Base-by-base conservation (phyloP, 345 rosid species). In the Salix dunnii region DNA sequence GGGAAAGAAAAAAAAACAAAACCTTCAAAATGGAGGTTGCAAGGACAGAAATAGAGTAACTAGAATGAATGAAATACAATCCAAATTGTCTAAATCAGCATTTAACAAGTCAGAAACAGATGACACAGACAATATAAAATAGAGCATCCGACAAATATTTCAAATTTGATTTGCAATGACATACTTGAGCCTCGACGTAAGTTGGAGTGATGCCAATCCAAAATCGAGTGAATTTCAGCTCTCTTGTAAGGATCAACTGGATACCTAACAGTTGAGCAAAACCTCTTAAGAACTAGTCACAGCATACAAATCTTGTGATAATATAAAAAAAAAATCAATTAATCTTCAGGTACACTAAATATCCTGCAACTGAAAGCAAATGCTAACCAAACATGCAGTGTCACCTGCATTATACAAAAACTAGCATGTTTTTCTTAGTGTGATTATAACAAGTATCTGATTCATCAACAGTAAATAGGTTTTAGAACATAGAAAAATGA, bases 151-250 rank as follows among this genome's bases (percentile, higher is more conserved):
- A 14, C 30, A 28, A 46, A 28, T 8, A 48, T 63, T 27, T 51
- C 66, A 62, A 35, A 62, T 60, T 11, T 28, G 31, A 40, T 18
- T 68, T 46, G 67, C 25, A 6, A 75, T 55, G 51, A 72, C 65
- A 71, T 64, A 89, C 95, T 89, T 87, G 96, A 83, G 60, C 96
- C 94, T 33, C 58, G 76, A 49, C 97, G 97, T 81, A 93, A 79
- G 80, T 86, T 89, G 38, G 90, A 84, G 83, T 93, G 98, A 81
- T 91, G 97, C 95, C 98, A 94, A 68, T 94, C 91, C 86, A 94
- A 78, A 49, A 90, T 92, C 7, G 98, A 91, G 31, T 94, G 88
- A 79, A 94, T 80, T 89, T 85, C 88, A 68, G 94, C 96, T 82
- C 95, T 89, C 80, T 71, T 89, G 71, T 72, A 86, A 87, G 91